These are phyloP conservation scores for Phaeoacremonium minimum DNA, from an alignment of 2,329 filamentous ascomycete species.

Conservation along the genomic window DNA sequence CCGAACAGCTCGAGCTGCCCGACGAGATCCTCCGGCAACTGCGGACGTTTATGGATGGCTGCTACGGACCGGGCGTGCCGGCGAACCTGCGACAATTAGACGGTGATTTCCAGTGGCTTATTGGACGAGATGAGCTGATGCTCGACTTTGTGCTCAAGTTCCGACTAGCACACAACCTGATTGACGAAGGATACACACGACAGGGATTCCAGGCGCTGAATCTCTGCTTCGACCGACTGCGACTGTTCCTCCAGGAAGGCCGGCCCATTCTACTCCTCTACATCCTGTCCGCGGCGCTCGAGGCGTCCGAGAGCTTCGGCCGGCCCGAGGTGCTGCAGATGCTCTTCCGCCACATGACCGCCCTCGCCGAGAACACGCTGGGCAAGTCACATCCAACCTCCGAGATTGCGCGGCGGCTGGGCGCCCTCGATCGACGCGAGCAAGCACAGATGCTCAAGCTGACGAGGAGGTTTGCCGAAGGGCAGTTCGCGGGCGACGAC, in stretches of 20 bases:
- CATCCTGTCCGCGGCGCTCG: slow-evolving; percentile 3
- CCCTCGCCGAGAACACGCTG: too few relatives aligned
- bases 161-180: slow-evolving; percentile 3
- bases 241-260: slow-evolving; percentile 2
- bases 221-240: slow-evolving; percentile 1
- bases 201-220: slow-evolving; percentile 1
- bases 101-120: too few relatives aligned
- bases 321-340: neutral
- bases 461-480: too few relatives aligned
- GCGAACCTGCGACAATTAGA: too few relatives aligned
- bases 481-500: neutral
- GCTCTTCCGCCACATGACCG: slow-evolving; percentile 1
- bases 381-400: slow-evolving; percentile 3
- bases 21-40: slow-evolving; percentile 2
- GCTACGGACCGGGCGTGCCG: too few relatives aligned
- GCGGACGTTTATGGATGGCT: slow-evolving; percentile 2
- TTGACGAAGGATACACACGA: slow-evolving; percentile 1
- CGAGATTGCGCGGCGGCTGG: slow-evolving; percentile 1
- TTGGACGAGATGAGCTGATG: slow-evolving; percentile 3
- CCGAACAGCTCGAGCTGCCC: neutral
- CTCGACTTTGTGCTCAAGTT: slow-evolving; percentile 7
- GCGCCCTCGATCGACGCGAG: neutral
- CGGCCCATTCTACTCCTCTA: neutral
- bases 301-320: slow-evolving; percentile 3
- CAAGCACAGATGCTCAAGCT: slow-evolving; percentile 2